These are phyloP conservation scores for Phaeosphaeria sp. DNA, from an alignment of 2,329 filamentous ascomycete species.

Conservation along the genomic window DNA sequence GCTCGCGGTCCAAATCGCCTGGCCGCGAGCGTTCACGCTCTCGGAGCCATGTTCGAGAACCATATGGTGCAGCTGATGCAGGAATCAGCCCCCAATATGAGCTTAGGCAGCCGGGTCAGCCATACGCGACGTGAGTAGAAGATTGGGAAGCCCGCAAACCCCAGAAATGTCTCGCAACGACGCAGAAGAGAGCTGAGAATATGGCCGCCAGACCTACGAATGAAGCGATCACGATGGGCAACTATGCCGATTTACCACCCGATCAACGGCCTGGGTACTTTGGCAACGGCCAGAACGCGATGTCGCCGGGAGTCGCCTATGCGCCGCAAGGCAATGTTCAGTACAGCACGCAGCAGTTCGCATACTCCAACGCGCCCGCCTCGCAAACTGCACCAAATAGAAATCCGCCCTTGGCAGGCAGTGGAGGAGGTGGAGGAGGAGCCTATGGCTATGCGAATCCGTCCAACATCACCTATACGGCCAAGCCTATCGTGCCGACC, in stretches of 20 bases:
- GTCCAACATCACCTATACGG: constrained; percentile 53
- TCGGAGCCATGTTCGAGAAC: constrained; percentile 47
- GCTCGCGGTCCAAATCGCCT: constrained; percentile 53
- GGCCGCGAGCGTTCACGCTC: constrained; percentile 49
- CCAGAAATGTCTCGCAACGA: neutral
- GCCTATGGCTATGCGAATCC: constrained; percentile 50
- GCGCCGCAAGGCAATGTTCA: constrained; percentile 35
- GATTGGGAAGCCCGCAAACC: neutral
- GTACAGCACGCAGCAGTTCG: constrained; percentile 37
- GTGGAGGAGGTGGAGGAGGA: constrained; percentile 12
- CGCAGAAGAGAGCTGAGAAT: constrained; percentile 30
- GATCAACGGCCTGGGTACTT: constrained; percentile 51
- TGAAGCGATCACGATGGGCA: constrained; percentile 52
- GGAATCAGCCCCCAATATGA: constrained; percentile 48
- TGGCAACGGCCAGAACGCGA: constrained; percentile 25
- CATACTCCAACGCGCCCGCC: constrained; percentile 37
- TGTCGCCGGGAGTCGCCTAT: constrained; percentile 26
- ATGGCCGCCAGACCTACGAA: constrained; percentile 39
- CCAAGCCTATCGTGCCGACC: constrained; percentile 43
- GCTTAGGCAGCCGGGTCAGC: constrained; percentile 48
- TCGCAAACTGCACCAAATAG: constrained; percentile 27
- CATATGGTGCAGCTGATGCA: constrained; percentile 37
- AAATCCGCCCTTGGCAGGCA: constrained; percentile 17
- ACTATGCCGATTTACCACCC: constrained; percentile 53
- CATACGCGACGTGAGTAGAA: constrained; percentile 43